Conservation (phyloP, 192 early-diverging fungal species). For the Coemansia sp. region DNA sequence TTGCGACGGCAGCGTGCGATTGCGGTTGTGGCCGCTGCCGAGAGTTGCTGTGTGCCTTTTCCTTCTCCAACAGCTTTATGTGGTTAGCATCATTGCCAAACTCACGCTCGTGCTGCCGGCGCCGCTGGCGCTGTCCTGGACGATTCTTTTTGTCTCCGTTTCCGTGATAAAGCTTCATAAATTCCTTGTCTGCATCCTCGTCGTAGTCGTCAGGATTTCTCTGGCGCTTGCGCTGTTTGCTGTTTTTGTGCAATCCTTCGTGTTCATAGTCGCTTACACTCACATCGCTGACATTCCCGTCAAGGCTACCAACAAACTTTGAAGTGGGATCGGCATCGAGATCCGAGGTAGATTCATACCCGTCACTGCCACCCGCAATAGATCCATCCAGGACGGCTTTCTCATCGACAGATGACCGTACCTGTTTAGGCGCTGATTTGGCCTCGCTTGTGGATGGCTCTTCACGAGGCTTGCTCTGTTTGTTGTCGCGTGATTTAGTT, state of each 20-base stretch:
- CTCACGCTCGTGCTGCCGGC: conserved; percentile 48
- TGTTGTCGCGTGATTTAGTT: background rate
- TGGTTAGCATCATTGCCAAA: conserved; percentile 63
- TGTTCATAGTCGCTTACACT: conserved; percentile 5
- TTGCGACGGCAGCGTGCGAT: conserved; percentile 20
- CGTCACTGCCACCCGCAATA: background rate
- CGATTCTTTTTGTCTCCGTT: conserved; percentile 53
- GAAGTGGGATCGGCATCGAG: conserved; percentile 15
- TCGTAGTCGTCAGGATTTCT: conserved; percentile 28
- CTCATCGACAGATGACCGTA: background rate
- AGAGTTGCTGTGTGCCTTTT: conserved; percentile 13
- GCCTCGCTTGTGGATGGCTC: background rate
- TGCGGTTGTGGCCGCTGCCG: conserved; percentile 35
- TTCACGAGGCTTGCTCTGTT: background rate
- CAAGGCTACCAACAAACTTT: conserved; percentile 33
- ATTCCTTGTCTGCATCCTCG: conserved; percentile 43
- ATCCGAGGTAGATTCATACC: conserved; percentile 23
- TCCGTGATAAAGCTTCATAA: conserved; percentile 57
- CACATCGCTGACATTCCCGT: conserved; percentile 13
- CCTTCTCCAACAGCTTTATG: conserved; percentile 53
- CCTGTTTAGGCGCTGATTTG: background rate
- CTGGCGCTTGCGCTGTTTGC: conserved; percentile 19
- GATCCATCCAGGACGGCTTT: background rate
- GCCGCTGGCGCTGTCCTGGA: conserved; percentile 58
- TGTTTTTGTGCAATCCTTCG: conserved; percentile 14